Evolutionary conservation across 192 early-diverging fungal genomes (phyloP), one percentile per base, ranked within the genome.

Genomic region (Diversispora eburnea): DNA sequence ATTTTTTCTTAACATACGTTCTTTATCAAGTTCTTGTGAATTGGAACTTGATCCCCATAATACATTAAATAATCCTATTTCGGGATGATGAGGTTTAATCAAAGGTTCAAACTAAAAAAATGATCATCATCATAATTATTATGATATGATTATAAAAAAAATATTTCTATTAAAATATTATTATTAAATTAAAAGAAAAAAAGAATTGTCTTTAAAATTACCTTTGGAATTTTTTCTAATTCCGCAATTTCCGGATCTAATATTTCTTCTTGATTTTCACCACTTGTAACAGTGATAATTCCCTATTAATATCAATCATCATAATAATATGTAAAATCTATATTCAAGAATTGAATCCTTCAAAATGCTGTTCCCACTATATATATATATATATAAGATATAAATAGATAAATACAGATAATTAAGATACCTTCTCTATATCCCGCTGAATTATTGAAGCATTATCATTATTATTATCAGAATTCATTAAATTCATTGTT

Each of bases 151-250:
- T 59, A 5, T 49, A 5, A n/a, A n/a, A n/a, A n/a, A n/a, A n/a
- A n/a, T n/a, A n/a, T n/a, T n/a, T n/a, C n/a, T n/a, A 39, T 25
- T 46, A 19, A 3, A 5, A 6, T 41, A 51, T 19, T 25, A 19
- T 52, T 52, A 39, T 15, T 7, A 51, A 73, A 62, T 33, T 33
- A 56, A 12, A 3, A 48, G 4, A 48, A 1, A 15, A 1, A 15
- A 15, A 45, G 8, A 19, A 15, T 15, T 70, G 0, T 70, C 8
- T 17, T 51, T 49, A 2, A 47, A 25, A 13, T 25, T 39, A 73
- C 71, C 71, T 51, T 73, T 51, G 71, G 71, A n/a, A 73, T 73
- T 25, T 73, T 56, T 59, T 62, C 48, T 5, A 73, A 46, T 33
- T 51, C 33, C 8, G 8, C 4, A n/a, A 73, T 10, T 52, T 60